phyloP scores from a whole-genome alignment of 345 rosid genomes.

The Angophora floribunda region DNA sequence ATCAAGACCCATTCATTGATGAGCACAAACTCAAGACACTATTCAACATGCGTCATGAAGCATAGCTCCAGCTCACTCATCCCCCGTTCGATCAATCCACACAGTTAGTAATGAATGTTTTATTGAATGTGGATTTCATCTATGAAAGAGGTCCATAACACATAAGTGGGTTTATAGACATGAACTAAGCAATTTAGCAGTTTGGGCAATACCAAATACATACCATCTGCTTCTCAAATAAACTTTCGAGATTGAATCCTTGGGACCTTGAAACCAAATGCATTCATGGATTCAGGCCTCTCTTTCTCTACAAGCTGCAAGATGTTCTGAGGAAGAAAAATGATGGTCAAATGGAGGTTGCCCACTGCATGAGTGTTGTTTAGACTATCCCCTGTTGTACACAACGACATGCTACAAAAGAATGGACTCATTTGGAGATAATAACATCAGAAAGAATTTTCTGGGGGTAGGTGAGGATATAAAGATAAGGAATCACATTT shows the following conservation, averaged over 20 bases:
- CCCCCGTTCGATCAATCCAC: background rate
- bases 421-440: background rate
- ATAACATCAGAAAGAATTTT: background rate
- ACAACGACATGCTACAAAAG: background rate
- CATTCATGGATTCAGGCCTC: constrained; percentile 89
- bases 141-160: background rate
- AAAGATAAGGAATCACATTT: background rate
- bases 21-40: background rate
- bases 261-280: constrained; percentile 83
- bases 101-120: background rate
- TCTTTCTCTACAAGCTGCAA: constrained; percentile 72
- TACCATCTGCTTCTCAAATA: constrained; percentile 56
- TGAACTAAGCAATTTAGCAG: background rate
- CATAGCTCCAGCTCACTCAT: background rate
- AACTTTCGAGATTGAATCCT: constrained; percentile 73
- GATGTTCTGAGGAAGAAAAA: constrained; percentile 39
- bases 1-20: background rate
- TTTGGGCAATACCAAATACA: background rate
- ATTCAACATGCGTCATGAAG: background rate
- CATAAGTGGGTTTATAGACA: background rate
- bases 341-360: background rate
- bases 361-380: background rate
- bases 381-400: background rate
- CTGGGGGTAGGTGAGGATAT: background rate
- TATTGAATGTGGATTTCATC: background rate